Evolutionary conservation across 2,329 filamentous ascomycete species (phyloP), one percentile per base, ranked within the genome.

Genomic region (Cadophora malorum): DNA sequence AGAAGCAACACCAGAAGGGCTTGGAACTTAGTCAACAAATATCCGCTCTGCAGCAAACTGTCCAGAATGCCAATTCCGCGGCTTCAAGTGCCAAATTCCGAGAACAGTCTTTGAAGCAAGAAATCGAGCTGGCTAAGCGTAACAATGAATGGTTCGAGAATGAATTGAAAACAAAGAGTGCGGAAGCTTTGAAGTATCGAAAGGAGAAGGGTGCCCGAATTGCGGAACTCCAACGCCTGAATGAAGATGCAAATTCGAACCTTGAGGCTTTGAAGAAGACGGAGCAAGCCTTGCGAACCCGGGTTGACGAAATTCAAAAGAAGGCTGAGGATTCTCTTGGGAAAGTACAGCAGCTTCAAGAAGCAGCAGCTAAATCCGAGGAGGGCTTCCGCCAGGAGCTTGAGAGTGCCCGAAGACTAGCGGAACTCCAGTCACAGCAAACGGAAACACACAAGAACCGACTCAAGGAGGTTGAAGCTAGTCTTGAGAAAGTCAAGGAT

Each of bases 121-220:
- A 98, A 79, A 85, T 98, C 45, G 93, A 97, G 52, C 84, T 96
- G 66, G 88, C 95, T 21, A 94, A 93, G 78, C 91, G 91, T 76
- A 97, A 94, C 81, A 92, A 93, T 72, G 95, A 98, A 74, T 99
- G 94, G 92, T 91, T 96, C 66, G 93, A 97, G 76, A 89, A 86
- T 52, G 96, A 99, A 79, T 86, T 98, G 25, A 95, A 97, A 82
- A 94, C 92, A 0, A 97, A 97, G 81, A 90, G 88, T 70, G 88
- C 90, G 9, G 96, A 99, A 78, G 89, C 93, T 59, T 87, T 95
- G 72, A 97, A 94, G 76, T 95, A 92, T 80, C 89, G 96, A 71
- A 98, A 97, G 78, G 96, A 99, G 78, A 98, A 97, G 84, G 92
- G 92, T 70, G 90, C 93, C 1, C 91, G 92, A 49, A 93, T 98